Percentiles rank a stretch among this genome's conserved stretches.
Conservation (phyloP, 1,139 yeast genomes). For the Pichia cactophila region DNA sequence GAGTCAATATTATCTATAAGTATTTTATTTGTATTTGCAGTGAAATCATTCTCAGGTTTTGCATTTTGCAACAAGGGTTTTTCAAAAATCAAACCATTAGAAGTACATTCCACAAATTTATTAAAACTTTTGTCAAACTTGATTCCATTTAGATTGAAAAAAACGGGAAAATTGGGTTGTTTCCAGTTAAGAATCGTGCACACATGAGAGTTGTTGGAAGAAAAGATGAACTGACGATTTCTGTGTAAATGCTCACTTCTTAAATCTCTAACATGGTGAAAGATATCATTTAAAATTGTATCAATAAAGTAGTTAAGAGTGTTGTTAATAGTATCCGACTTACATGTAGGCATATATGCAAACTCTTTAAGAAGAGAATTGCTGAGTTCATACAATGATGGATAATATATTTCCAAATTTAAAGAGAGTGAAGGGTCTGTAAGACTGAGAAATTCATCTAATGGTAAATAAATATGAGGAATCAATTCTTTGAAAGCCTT, state of each 20-base stretch:
- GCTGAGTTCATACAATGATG: slow-evolving; percentile 41
- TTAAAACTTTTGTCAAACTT: slow-evolving; percentile 30
- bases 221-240: slow-evolving; percentile 63
- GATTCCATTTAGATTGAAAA: slow-evolving; percentile 70
- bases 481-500: slow-evolving; percentile 20
- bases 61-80: background rate
- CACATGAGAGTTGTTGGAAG: slow-evolving; percentile 79
- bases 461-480: slow-evolving; percentile 46
- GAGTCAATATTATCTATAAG: slow-evolving; percentile 29
- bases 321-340: slow-evolving; percentile 13
- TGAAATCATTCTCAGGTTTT: slow-evolving; percentile 3
- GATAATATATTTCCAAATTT: slow-evolving; percentile 74
- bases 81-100: slow-evolving; percentile 30
- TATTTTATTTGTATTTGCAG: slow-evolving; percentile 7
- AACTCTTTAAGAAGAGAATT: slow-evolving; percentile 22
- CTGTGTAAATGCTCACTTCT: slow-evolving; percentile 28
- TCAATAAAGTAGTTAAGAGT: slow-evolving; percentile 73
- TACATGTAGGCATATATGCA: slow-evolving; percentile 20
- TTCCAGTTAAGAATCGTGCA: slow-evolving; percentile 96
- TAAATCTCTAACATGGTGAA: slow-evolving; percentile 62
- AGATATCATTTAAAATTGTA: slow-evolving; percentile 59
- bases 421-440: slow-evolving; percentile 57
- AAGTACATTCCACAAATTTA: slow-evolving; percentile 30
- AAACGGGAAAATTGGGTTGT: slow-evolving; percentile 95
- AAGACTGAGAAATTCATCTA: slow-evolving; percentile 49